phyloP scores from a whole-genome alignment of 1,284 basidiomycete species.

The Cryptococcus sp. region DNA sequence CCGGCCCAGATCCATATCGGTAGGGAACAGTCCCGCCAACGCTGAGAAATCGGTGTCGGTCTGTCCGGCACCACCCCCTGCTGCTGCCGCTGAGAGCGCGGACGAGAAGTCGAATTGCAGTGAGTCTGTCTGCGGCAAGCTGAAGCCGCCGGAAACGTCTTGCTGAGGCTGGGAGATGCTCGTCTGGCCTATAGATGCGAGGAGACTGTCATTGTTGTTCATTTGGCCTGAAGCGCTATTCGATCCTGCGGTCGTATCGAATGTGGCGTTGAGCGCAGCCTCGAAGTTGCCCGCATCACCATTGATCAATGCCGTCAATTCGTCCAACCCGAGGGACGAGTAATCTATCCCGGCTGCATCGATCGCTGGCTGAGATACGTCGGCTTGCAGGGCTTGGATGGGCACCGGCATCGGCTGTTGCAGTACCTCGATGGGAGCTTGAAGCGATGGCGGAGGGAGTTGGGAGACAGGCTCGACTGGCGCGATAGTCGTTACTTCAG shows the following conservation, averaged over 20 bases:
- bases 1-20: not conserved
- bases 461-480: not conserved
- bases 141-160: too few relatives aligned
- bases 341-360: constrained; percentile 3
- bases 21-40: constrained; percentile 17
- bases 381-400: too few relatives aligned
- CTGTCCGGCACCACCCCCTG: not conserved
- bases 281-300: constrained; percentile 6
- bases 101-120: constrained; percentile 13
- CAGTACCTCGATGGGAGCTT: too few relatives aligned
- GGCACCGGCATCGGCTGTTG: not conserved
- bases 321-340: constrained; percentile 24
- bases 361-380: not conserved
- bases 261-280: not conserved
- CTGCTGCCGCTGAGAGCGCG: constrained; percentile 3
- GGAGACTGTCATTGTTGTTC: not conserved
- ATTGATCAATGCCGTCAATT: constrained; percentile 24
- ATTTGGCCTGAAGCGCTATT: not conserved
- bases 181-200: not conserved
- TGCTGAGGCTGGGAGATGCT: not conserved
- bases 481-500: not conserved
- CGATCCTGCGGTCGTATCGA: not conserved
- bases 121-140: not conserved
- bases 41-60: constrained; percentile 18
- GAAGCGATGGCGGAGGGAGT: not conserved